Evolutionary conservation across 176 grass and related monocot species (phyloP), one percentile per base, ranked within the genome.

Genomic region (Juncus inflexus): DNA sequence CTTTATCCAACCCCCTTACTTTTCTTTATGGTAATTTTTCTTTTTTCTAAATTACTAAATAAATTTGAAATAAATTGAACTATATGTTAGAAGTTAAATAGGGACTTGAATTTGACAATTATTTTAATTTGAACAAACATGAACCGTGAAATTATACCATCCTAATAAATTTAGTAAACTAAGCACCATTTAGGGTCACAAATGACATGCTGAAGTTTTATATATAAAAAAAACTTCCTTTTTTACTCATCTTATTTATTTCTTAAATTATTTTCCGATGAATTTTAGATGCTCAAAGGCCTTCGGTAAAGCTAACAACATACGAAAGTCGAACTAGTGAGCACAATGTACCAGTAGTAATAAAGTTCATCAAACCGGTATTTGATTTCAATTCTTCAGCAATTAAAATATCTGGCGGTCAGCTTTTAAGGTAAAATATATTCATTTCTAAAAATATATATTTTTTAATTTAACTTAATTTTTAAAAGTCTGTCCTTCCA

Each of bases 331-430:
- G 92, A 81, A 97, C 85, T 13, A 89, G 84, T 3, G 81, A 86
- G 15, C 77, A 9, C 42, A 67, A 61, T 72, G 84, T 97, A 67
- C 80, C 72, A 3, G 67, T 97, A 8, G n/a, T 97, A 43, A 74
- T 97, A 40, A 86, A 84, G 77, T 97, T 97, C 72, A 74, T 70
- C 60, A 97, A 97, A 79, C 85, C 92, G 4, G 79, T 97, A 39
- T 97, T 97, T 78, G 84, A 86, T 55, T 89, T 97, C 72, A 97
- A 75, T 35, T 89, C 85, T 58, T 97, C 87, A 4, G 77, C 85
- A 9, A 64, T 97, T 66, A 71, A 55, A 35, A 41, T 97, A 81
- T 75, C 61, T 3, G 92, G 92, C 38, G 92, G 85, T 36, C 74
- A 75, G 12, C 15, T 91, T 12, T 7, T 86, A 38, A 97, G 92